phyloP scores from a whole-genome alignment of 257 asterid species.

The Solanum neorickii region DNA sequence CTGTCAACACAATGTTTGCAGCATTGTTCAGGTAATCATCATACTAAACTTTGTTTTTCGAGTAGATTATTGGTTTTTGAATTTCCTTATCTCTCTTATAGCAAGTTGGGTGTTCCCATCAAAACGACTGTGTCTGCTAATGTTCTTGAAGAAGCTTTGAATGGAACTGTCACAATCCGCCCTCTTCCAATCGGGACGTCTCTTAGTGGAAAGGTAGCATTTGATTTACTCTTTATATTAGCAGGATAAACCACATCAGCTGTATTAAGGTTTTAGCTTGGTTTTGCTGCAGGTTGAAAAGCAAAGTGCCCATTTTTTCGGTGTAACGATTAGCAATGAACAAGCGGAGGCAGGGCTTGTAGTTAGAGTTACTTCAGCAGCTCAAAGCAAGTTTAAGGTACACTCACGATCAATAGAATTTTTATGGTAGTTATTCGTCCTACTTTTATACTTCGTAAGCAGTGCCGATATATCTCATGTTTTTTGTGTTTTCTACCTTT shows the following conservation, averaged over 20 bases:
- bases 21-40: conserved; percentile 78
- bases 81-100: conserved; percentile 16
- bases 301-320: conserved; percentile 93
- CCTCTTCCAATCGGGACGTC: conserved; percentile 97
- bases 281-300: conserved; percentile 74
- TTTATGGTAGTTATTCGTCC: not conserved
- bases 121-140: conserved; percentile 95
- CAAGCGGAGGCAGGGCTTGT: conserved; percentile 91
- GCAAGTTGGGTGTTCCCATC: conserved; percentile 98
- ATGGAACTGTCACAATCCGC: conserved; percentile 90
- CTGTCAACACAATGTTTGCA: conserved; percentile 99
- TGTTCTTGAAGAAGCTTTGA: conserved; percentile 98
- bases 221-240: not conserved
- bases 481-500: not conserved
- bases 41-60: not conserved
- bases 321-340: conserved; percentile 88
- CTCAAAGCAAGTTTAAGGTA: conserved; percentile 99
- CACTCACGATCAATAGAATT: not conserved
- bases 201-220: conserved; percentile 74
- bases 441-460: not conserved
- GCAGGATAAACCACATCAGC: not conserved
- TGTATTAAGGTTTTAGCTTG: not conserved
- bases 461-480: not conserved
- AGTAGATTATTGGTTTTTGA: not conserved
- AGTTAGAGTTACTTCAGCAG: conserved; percentile 89